These are phyloP conservation scores for Salvia rosmarinus DNA, from an alignment of 257 asterid genomes.

Conservation along the genomic window DNA sequence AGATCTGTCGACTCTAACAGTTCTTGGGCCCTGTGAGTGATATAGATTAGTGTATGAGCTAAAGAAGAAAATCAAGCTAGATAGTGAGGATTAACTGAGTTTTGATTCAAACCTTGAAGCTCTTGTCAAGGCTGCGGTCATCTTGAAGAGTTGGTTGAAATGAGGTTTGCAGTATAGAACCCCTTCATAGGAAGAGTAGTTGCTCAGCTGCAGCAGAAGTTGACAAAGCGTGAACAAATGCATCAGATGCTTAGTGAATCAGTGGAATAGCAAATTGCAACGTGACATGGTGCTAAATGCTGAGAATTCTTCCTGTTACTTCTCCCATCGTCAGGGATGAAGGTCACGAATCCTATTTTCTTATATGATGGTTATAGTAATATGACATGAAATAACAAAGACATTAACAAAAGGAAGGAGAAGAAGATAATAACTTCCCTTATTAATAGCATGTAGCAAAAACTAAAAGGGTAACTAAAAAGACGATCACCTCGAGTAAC, in stretches of 20 bases:
- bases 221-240: background rate
- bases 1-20: constrained; percentile 59
- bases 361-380: too few species aligned
- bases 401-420: too few species aligned
- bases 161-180: constrained; percentile 89
- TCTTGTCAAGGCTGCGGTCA: constrained; percentile 86
- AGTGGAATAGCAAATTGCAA: background rate
- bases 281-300: background rate
- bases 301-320: too few species aligned
- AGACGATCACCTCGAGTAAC: too few species aligned
- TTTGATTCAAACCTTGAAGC: constrained; percentile 61
- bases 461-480: too few species aligned
- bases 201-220: constrained; percentile 67
- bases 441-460: too few species aligned
- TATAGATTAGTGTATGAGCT: constrained; percentile 12
- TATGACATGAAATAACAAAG: too few species aligned
- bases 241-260: background rate
- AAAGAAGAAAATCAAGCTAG: background rate
- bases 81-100: background rate
- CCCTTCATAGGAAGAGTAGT: constrained; percentile 80
- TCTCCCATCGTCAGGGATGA: background rate
- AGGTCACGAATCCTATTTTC: background rate
- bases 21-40: constrained; percentile 53
- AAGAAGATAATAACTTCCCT: too few species aligned
- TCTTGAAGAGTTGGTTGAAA: constrained; percentile 83